Base-by-base conservation (phyloP, 148 eudicot genomes). In the Cornus florida region DNA sequence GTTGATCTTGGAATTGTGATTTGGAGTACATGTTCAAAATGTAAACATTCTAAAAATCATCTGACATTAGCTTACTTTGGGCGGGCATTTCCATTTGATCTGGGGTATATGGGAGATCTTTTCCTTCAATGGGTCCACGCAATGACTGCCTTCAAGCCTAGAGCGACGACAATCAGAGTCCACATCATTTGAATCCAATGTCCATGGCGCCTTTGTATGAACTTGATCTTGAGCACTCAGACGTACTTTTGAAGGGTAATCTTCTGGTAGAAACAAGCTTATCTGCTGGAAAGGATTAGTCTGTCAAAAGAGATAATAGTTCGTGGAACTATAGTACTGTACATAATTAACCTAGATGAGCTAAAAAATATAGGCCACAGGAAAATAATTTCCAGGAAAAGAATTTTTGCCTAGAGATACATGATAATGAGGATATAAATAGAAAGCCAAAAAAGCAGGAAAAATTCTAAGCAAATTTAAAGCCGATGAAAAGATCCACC, bases 1-100 rank as follows among this genome's bases (percentile, higher is more conserved):
- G 48, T 35, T 35, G 48, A 9, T 43, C 38, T 39, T 39, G 43
- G 5, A 2, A 0, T 39, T 4, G 43, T 39, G 43, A 39, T 7
- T 39, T 43, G 48, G 48, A 7, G 48, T 43, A 43, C 48, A 3
- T 3, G 48, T 6, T 43, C 48, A 9, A 43, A 43, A 43, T 53
- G 4, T 53, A 53, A 16, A 12, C 17, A 53, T 53, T 16, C 59
- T 13, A 14, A 53, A 16, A 53, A 53, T 53, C 5, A 53, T 53
- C 59, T 13, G 17, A 53, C 10, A 53, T 53, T 53, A 79, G 78
- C 89, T 80, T 82, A 92, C 97, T 79, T 75, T 75, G 9, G 92
- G 87, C 10, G 97, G 97, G 75, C 87, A 79, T 81, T 59, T 86
- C 97, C 97, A 92, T 77, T 64, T 80, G 32, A 80, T 81, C 71